phyloP scores from a whole-genome alignment of 2,329 filamentous ascomycete species.

The Pleurostoma richardsiae region DNA sequence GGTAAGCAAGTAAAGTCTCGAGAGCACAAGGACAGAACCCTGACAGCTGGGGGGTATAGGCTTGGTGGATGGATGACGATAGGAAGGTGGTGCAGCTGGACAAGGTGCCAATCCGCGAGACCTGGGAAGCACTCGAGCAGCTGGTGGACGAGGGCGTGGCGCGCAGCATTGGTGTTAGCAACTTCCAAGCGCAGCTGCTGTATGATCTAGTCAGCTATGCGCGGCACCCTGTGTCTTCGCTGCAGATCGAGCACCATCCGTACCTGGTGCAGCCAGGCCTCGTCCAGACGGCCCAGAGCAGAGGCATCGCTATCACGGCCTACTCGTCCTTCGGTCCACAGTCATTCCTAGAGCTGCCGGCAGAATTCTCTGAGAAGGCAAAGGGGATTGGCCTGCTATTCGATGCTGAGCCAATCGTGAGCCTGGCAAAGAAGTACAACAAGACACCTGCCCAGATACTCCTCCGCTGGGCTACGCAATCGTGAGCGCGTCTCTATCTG shows the following conservation, averaged over 20 bases:
- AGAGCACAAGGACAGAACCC: no score
- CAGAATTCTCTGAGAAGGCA: conserved; percentile 17
- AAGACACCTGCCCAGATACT: conserved; percentile 62
- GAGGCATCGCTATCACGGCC: conserved; percentile 55
- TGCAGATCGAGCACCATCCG: conserved; percentile 39
- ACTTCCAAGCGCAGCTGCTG: conserved; percentile 55
- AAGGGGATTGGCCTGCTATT: conserved; percentile 20
- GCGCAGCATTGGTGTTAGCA: conserved; percentile 54
- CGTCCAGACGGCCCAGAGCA: conserved; percentile 48
- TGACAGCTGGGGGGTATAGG: conserved; percentile 27
- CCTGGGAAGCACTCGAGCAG: conserved; percentile 54
- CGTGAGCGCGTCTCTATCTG: no score
- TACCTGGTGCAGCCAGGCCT: conserved; percentile 58
- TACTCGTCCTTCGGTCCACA: conserved; percentile 64
- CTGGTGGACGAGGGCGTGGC: conserved; percentile 49
- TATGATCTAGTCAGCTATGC: conserved; percentile 59
- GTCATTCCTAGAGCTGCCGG: conserved; percentile 26
- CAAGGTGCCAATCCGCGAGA: conserved; percentile 48
- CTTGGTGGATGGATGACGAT: conserved; percentile 34
- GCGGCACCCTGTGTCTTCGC: conserved; percentile 44
- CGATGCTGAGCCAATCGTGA: conserved; percentile 35
- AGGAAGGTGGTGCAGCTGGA: conserved; percentile 32
- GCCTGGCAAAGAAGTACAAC: conserved; percentile 45
- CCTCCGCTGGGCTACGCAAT: conserved; percentile 63
- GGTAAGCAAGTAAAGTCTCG: no score